Percentiles rank a stretch among this genome's conserved stretches.
Evolutionary conservation across 441 rosid genomes (phyloP).

Genomic region (Gossypium schwendimanii): DNA sequence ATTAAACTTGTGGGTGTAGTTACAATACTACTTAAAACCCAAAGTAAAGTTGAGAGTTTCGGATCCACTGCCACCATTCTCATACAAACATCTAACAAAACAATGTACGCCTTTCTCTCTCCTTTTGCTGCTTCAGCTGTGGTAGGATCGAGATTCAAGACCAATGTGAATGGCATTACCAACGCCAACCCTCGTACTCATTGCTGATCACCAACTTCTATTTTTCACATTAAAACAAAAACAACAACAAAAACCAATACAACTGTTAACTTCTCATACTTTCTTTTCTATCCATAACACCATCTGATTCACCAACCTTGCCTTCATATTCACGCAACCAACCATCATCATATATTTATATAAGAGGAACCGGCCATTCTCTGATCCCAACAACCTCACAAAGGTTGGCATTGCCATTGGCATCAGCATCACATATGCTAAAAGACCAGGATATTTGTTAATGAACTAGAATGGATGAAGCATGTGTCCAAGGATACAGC

Average conservation of each 20-base stretch:
- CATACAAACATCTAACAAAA: neutral
- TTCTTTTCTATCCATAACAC: constrained; percentile 3
- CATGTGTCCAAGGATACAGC: neutral
- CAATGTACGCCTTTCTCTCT: neutral
- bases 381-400: constrained; percentile 22
- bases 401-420: neutral
- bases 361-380: constrained; percentile 7
- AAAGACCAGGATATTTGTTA: neutral
- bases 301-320: constrained; percentile 19
- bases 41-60: neutral
- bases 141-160: neutral
- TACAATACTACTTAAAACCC: neutral
- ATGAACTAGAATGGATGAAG: neutral
- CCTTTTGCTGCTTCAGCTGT: neutral
- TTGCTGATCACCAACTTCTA: constrained; percentile 14
- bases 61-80: neutral
- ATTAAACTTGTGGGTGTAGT: neutral
- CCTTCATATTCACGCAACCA: constrained; percentile 37
- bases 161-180: neutral
- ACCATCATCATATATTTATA: constrained; percentile 20
- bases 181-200: neutral
- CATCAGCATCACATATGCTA: neutral
- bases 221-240: constrained; percentile 17
- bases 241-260: neutral
- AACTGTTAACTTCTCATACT: constrained; percentile 22